These are phyloP conservation scores for Podila verticillata DNA, from an alignment of 192 early-diverging fungal species.

Conservation along the genomic window DNA sequence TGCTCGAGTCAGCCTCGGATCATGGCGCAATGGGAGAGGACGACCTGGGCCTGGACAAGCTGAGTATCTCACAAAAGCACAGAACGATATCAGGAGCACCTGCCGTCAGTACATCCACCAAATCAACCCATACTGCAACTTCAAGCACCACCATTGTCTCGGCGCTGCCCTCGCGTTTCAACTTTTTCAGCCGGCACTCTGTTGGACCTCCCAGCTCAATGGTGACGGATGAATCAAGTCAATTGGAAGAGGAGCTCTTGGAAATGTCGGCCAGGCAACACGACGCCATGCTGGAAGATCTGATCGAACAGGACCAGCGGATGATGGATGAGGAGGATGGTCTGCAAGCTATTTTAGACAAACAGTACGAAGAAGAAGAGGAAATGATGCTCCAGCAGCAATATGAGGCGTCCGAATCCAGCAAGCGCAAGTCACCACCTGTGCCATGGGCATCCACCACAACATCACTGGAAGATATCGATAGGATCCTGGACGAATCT, in stretches of 20 bases:
- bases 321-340: conserved; percentile 23
- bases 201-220: not conserved
- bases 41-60: conserved; percentile 28
- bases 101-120: not conserved
- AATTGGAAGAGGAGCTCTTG: conserved; percentile 33
- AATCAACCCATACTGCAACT: conserved; percentile 19
- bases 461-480: conserved; percentile 14
- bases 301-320: conserved; percentile 30
- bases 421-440: not conserved
- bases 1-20: conserved; percentile 8
- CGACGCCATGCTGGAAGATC: conserved; percentile 35
- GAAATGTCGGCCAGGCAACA: conserved; percentile 46
- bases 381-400: conserved; percentile 3
- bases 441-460: not conserved
- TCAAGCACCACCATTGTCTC: conserved; percentile 42
- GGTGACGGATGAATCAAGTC: conserved; percentile 13
- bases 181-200: conserved; percentile 1
- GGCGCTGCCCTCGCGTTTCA: conserved; percentile 10
- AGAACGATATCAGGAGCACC: conserved; percentile 27
- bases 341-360: conserved; percentile 10
- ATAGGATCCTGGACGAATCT: conserved; percentile 16
- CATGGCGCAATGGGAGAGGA: not conserved
- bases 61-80: conserved; percentile 43
- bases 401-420: not conserved
- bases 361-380: conserved; percentile 27